Base-by-base conservation (phyloP, 257 asterid species). In the Nicotiana noctiflora region DNA sequence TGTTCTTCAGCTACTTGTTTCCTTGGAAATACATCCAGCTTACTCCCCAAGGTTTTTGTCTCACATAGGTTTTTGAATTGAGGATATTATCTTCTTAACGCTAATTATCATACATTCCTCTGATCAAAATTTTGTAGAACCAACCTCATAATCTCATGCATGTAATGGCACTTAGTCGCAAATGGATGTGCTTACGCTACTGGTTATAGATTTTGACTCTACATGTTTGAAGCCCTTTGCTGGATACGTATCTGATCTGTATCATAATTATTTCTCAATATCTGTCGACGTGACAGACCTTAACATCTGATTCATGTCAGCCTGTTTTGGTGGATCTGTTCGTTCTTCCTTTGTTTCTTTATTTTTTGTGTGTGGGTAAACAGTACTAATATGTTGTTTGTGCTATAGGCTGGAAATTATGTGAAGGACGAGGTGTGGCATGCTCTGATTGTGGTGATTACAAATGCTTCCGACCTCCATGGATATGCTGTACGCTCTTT, bases 391-490 rank as follows among this genome's bases (percentile, higher is more conserved):
- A 49, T 44, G 76, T 55, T 25, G 25, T 80, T 25, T 80, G 76
- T 56, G 77, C 60, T 63, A 74, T 83, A 96, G 99, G 99, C 99
- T 83, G 99, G 98, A 85, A 92, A 87, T 82, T 82, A 86, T 88
- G 98, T 96, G 56, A 94, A 94, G 88, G 98, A 94, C 86, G 99
- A 94, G 77, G 99, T 94, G 27, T 96, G 98, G 97, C 97, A 96
- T 86, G 96, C 94, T 25, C 93, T 96, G 79, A 88, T 96, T 44
- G 93, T 96, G 72, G 93, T 96, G 82, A 90, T 94, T 83, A 92
- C 97, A 32, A 96, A 96, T 91, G 95, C 98, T 83, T 84, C 97
- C 76, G 82, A 91, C 84, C 98, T 94, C 75, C 98, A 94, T 64
- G 98, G 98, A 4, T 94, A 94, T 84, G 68, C 97, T 17, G 98